phyloP scores from a whole-genome alignment of 495 filamentous ascomycete genomes.

The Penicillium pulvis region DNA sequence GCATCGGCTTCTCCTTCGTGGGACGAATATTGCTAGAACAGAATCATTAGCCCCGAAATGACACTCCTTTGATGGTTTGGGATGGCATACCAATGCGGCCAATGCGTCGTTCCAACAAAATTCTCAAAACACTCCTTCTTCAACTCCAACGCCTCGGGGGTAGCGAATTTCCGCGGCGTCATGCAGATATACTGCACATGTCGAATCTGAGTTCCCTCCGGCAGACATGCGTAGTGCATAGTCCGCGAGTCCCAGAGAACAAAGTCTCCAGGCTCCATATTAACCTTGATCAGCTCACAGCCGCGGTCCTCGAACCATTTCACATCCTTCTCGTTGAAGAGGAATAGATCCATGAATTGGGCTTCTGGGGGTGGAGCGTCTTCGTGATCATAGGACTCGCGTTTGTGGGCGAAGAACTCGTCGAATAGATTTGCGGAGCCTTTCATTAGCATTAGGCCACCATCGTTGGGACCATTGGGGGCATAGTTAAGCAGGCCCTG shows the following conservation, averaged over 20 bases:
- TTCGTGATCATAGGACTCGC: constrained; percentile 32
- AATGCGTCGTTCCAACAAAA: constrained; percentile 34
- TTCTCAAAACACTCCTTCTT: constrained; percentile 38
- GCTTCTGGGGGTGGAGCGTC: constrained; percentile 36
- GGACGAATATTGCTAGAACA: constrained; percentile 31
- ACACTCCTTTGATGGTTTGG: too few species aligned
- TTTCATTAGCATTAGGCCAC: constrained; percentile 44
- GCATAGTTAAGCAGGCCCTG: constrained; percentile 33
- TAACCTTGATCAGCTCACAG: constrained; percentile 42
- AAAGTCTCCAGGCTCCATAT: constrained; percentile 42
- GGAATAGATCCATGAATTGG: constrained; percentile 39
- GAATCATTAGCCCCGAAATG: background rate
- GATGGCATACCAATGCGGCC: constrained; percentile 33
- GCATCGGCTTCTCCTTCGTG: constrained; percentile 34
- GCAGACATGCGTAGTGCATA: constrained; percentile 42
- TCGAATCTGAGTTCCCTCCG: constrained; percentile 36
- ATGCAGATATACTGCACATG: constrained; percentile 38
- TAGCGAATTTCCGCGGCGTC: constrained; percentile 31
- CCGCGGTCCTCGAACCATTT: constrained; percentile 43
- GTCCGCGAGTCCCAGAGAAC: constrained; percentile 46
- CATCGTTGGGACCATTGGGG: constrained; percentile 44
- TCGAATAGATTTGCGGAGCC: constrained; percentile 39
- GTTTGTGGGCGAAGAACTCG: constrained; percentile 35
- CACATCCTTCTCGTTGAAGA: constrained; percentile 37
- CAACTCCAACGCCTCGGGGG: constrained; percentile 21